These are phyloP conservation scores for Cadophora gregata DNA, from an alignment of 2,329 filamentous ascomycete species.

Conservation along the genomic window DNA sequence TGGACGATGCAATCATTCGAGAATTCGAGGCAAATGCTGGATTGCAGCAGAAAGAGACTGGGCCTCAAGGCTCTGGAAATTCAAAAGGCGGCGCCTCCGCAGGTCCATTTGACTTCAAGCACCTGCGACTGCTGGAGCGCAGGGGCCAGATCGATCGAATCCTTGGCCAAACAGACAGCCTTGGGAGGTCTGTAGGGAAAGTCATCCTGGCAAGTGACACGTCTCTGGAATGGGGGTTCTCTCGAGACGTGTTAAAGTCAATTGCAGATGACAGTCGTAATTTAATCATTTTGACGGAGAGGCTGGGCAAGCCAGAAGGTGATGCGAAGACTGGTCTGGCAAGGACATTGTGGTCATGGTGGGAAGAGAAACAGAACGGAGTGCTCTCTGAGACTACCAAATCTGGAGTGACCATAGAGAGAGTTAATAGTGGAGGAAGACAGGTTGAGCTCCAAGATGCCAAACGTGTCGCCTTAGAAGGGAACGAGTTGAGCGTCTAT, in stretches of 20 bases:
- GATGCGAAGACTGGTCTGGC: constrained; percentile 56
- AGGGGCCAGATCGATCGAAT: constrained; percentile 80
- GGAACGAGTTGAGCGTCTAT: constrained; percentile 79
- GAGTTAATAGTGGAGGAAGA: constrained; percentile 69
- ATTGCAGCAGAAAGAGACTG: constrained; percentile 49
- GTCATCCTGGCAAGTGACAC: constrained; percentile 92
- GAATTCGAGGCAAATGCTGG: constrained; percentile 77
- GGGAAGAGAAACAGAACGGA: constrained; percentile 71
- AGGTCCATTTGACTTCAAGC: constrained; percentile 89
- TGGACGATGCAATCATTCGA: constrained; percentile 93
- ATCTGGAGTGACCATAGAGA: constrained; percentile 65
- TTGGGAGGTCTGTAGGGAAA: constrained; percentile 56
- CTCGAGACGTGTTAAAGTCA: constrained; percentile 75
- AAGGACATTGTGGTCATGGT: constrained; percentile 80
- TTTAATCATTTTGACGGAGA: constrained; percentile 85
- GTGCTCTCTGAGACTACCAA: constrained; percentile 61
- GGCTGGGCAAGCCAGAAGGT: constrained; percentile 52
- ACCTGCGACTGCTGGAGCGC: constrained; percentile 82
- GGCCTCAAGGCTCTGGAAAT: constrained; percentile 51
- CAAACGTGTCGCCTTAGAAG: constrained; percentile 69
- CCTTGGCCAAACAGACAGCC: constrained; percentile 52
- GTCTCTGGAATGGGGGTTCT: constrained; percentile 94
- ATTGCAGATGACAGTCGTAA: constrained; percentile 81
- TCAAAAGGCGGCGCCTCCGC: constrained; percentile 56
- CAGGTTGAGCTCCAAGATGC: constrained; percentile 66